Base-by-base conservation (phyloP, 495 filamentous ascomycete genomes). In the Xylaria telfairii region DNA sequence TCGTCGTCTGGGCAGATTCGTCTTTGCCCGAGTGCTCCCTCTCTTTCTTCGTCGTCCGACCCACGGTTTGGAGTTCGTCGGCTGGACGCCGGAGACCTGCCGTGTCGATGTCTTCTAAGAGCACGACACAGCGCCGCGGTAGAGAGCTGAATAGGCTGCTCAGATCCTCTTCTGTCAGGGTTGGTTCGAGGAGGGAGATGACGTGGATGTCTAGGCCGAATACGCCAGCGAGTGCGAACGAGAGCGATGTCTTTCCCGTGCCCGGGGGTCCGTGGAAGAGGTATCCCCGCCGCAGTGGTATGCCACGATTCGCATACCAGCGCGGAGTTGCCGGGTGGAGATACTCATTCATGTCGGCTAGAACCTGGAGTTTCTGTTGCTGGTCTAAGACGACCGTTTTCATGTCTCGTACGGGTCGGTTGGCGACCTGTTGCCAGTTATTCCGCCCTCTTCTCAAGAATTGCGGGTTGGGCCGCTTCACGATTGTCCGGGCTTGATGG, bases 261-360 rank as follows among this genome's bases (percentile, higher is more conserved):
- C 91, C 92, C 3, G 91, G 92, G 0, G 91, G 90, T 0, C 91
- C 91, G 71, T 92, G 85, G 41, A 98, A 90, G 8, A 98, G 85
- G 78, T 97, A 98, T 0, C 95, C 95, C 34, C 95, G 86, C 2
- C 95, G 89, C 64, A 97, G 93, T 0, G 95, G 95, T 67, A 98
- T 97, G n/a, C 95, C 93, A 0, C 92, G 86, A 60, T 90, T 89
- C 0, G 91, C 88, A 72, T 96, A 96, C 92, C 92, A 96, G 19
- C 84, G 81, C 8, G 90, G 83, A 2, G 91, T 94, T 2, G 85
- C 82, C 0, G 92, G 90, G 68, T 93, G 90, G 8, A 97, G 82
- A 74, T 95, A 98, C 74, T 97, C 94, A 79, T 94, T 93, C 77
- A 97, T 92, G 78, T 98, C 95, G 19, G 84, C 79, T 39, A 96